These are phyloP conservation scores for Stephania cephalantha DNA, from an alignment of 164 flowering plant genomes.

Conservation along the genomic window DNA sequence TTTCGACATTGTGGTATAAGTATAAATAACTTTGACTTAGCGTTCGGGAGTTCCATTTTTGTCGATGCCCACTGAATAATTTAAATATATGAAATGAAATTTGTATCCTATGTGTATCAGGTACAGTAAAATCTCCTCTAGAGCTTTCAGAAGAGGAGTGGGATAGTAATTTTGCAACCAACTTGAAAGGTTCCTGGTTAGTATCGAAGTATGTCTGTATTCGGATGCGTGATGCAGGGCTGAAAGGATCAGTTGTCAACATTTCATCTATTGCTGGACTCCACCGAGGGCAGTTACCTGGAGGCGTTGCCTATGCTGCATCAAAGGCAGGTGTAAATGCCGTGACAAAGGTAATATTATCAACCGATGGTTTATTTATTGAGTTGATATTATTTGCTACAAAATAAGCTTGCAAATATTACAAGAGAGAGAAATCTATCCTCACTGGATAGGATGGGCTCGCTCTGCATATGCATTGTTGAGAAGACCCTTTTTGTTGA, in stretches of 20 bases:
- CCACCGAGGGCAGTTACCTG: conserved; percentile 52
- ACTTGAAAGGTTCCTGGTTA: conserved; percentile 69
- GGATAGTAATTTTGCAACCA: conserved; percentile 41
- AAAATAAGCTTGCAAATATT: neutral
- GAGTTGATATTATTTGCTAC: neutral
- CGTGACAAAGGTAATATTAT: conserved; percentile 52
- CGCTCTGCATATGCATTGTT: neutral
- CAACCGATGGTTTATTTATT: neutral
- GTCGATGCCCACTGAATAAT: too few species aligned
- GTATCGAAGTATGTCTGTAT: conserved; percentile 52
- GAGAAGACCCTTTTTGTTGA: neutral
- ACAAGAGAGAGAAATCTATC: neutral
- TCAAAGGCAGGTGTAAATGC: conserved; percentile 55
- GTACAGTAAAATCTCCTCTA: conserved; percentile 35
- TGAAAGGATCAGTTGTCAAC: conserved; percentile 65
- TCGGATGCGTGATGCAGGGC: conserved; percentile 46
- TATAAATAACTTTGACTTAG: too few species aligned
- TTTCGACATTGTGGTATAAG: too few species aligned
- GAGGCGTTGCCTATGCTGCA: conserved; percentile 46
- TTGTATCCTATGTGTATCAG: conserved; percentile 19
- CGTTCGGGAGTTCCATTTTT: too few species aligned
- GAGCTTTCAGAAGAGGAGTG: conserved; percentile 69
- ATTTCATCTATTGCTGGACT: conserved; percentile 68
- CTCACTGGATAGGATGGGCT: neutral
- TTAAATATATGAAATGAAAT: neutral